Evolutionary conservation across 805 yeast genomes (phyloP).

Genomic region (Starmerella bacillaris): DNA sequence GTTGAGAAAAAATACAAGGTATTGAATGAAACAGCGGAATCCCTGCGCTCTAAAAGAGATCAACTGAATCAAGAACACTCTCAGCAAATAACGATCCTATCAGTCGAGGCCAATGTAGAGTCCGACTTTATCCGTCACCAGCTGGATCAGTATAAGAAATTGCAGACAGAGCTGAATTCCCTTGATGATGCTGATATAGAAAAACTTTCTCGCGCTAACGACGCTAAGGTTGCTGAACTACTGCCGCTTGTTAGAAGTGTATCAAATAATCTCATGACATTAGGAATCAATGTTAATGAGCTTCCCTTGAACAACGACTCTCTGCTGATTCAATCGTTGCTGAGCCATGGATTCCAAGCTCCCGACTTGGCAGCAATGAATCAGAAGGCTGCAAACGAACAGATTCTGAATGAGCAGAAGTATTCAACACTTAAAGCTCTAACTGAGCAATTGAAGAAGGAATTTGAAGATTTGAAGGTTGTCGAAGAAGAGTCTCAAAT

Average conservation of each 20-base stretch:
- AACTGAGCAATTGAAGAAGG: not conserved
- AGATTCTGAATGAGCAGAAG: not conserved
- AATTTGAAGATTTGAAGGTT: not conserved
- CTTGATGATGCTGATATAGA: not conserved
- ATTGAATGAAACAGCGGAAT: not conserved
- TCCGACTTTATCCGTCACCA: too few relatives aligned
- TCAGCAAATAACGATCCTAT: not conserved
- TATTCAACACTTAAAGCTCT: not conserved
- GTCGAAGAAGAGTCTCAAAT: not conserved
- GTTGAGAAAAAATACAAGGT: not conserved
- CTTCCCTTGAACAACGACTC: not conserved
- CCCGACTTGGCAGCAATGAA: not conserved
- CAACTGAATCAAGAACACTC: not conserved
- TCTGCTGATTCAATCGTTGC: not conserved
- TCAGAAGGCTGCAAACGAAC: not conserved
- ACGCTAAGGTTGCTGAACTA: not conserved
- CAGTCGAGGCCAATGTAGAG: not conserved
- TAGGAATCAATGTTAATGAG: not conserved
- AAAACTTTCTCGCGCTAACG: not conserved
- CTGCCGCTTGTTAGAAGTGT: not conserved
- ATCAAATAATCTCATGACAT: not conserved
- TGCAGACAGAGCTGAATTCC: not conserved
- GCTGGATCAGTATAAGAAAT: too few relatives aligned
- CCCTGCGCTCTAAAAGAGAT: not conserved
- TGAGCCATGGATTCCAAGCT: not conserved